Conservation (phyloP, 345 rosid genomes). For the Acer saccharum region DNA sequence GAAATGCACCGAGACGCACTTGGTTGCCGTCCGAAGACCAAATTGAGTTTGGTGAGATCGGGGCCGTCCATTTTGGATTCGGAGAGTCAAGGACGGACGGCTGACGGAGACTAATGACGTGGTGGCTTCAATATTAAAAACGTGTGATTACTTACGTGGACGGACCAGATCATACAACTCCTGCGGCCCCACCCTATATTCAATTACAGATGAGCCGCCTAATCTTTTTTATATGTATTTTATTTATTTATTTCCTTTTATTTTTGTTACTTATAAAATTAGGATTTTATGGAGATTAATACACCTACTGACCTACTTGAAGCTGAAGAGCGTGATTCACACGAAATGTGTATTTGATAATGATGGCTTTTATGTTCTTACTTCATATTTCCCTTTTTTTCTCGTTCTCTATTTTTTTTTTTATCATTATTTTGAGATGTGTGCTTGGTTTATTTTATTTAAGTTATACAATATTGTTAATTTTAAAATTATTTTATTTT, state of each 20-base stretch:
- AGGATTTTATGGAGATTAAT: not conserved
- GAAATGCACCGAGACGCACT: not conserved
- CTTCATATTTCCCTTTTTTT: too few relatives aligned
- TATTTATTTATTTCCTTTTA: not conserved
- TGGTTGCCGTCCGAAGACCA: slow-evolving; percentile 26
- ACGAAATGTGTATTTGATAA: not conserved
- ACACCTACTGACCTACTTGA: not conserved
- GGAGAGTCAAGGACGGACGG: slow-evolving; percentile 39
- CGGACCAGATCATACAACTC: not conserved
- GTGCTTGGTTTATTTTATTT: not conserved
- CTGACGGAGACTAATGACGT: slow-evolving; percentile 12
- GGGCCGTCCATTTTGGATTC: slow-evolving; percentile 23
- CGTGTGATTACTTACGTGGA: slow-evolving; percentile 18
- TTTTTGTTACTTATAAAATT: not conserved
- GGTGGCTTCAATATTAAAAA: not conserved
- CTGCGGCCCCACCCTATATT: slow-evolving; percentile 9
- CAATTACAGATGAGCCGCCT: slow-evolving; percentile 21
- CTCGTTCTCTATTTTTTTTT: not conserved
- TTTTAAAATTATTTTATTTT: too few relatives aligned
- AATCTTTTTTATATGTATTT: not conserved
- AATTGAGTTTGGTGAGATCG: not conserved
- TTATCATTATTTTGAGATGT: not conserved
- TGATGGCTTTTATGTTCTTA: not conserved
- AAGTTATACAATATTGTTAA: too few relatives aligned
- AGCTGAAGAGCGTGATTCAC: not conserved